Base-by-base conservation (phyloP, 805 yeast species). In the Metschnikowia sp. region DNA sequence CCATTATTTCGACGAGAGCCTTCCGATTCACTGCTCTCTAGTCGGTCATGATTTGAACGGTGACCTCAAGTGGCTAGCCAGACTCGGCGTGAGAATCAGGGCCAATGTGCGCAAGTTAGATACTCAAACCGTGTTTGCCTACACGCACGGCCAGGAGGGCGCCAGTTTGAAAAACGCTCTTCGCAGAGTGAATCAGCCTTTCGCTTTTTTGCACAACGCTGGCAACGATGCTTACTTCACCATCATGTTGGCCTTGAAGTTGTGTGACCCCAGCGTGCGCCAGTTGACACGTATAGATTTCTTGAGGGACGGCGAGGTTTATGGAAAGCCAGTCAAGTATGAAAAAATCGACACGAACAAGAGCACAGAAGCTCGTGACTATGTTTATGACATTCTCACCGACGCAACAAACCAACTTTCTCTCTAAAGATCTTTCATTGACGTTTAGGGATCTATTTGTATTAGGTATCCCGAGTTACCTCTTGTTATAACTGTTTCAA, bases 191-290 rank as follows among this genome's bases (percentile, higher is more conserved):
- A 49, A 49, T 8, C 56, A 61, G 19, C 65, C 65, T 3, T 58
- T 55, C 33, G 57, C 59, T 6, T 45, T 52, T 37, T 54, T 62
- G 41, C 66, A 62, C 48, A 62, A 62, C 36, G 66, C 66, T 2
- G 65, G 59, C 32, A 62, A 61, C 47, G 65, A 62, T 34, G 65
- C 66, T 4, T 61, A 61, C 50, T 62, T 50, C 49, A 61, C 66
- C 3, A 37, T 62, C 5, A 36, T 61, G 37, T 61, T 61, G 12
- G 64, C 62, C 4, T 35, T 62, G 44, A 57, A 57, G 22, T 53
- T 53, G 39, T 55, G 62, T 29, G 66, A 62, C 38, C 66, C 66
- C n/a, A 28, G 33, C 31, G 46, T 47, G 39, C 49, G 53, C 18
- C 8, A 29, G 18, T 32, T 36, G 18, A 42, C 37, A 10, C 4